Conservation (phyloP, 106 monocot species). For the Xerophyta viscosa region DNA sequence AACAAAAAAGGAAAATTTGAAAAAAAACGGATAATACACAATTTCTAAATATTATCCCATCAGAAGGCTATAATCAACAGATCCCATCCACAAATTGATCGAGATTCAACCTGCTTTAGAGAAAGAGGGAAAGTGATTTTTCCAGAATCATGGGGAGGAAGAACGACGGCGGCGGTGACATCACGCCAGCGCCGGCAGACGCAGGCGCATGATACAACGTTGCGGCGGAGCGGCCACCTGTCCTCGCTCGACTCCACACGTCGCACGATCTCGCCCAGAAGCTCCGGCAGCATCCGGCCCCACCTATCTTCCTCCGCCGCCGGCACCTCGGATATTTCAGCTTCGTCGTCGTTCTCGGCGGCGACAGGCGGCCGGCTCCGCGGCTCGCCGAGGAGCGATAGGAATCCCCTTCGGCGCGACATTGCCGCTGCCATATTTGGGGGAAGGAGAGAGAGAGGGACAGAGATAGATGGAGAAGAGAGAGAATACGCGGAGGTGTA, state of each 20-base stretch:
- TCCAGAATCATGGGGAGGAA: conserved; percentile 44
- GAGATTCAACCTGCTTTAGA: conserved; percentile 67
- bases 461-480: no score
- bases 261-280: conserved; percentile 69
- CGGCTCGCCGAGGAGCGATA: background rate
- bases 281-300: conserved; percentile 78
- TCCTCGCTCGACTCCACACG: conserved; percentile 65
- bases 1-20: background rate
- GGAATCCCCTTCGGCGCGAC: conserved; percentile 13
- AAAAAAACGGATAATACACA: background rate
- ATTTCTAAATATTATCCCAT: background rate
- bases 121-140: conserved; percentile 91
- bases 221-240: conserved; percentile 67
- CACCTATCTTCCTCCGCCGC: conserved; percentile 51
- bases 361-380: background rate
- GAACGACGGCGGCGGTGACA: conserved; percentile 47
- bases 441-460: conserved; percentile 1
- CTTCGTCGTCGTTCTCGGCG: background rate
- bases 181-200: conserved; percentile 79
- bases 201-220: conserved; percentile 73
- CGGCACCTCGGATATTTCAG: background rate
- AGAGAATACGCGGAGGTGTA: no score
- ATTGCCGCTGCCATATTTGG: background rate
- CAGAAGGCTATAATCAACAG: no score
- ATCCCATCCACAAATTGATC: no score